A percentile compares a stretch with the other conserved stretches of the same genome.
Evolutionary conservation across 1,284 basidiomycete genomes (phyloP).

Genomic region (Apiotrichum mycotoxinovorans): DNA sequence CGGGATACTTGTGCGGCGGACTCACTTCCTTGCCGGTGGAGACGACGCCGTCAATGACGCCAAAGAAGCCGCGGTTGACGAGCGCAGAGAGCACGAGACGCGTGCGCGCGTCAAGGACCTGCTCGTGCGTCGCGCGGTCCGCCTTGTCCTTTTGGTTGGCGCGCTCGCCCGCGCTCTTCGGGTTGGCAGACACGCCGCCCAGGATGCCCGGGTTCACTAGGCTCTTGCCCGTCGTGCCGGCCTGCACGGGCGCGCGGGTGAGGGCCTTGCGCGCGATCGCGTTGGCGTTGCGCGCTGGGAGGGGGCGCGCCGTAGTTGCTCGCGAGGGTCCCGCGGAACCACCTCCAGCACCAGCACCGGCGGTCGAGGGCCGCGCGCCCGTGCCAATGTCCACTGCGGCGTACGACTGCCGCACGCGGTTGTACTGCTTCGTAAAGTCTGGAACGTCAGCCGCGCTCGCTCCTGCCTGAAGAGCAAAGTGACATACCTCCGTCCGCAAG

Average conservation of each 20-base stretch:
- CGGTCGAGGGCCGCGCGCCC: slow-evolving; percentile 1
- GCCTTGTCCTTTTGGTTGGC: slow-evolving; percentile 88
- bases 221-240: slow-evolving; percentile 61
- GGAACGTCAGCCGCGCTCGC: slow-evolving; percentile 17
- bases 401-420: slow-evolving; percentile 75
- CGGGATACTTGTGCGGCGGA: slow-evolving; percentile 2
- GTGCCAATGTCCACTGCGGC: slow-evolving; percentile 12
- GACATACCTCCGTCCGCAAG: slow-evolving; percentile 60
- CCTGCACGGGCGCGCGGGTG: slow-evolving; percentile 42
- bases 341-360: background rate
- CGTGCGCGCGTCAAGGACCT: slow-evolving; percentile 87
- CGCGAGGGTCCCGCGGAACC: too few relatives aligned
- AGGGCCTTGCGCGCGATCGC: slow-evolving; percentile 47
- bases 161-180: slow-evolving; percentile 79
- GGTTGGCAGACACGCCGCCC: slow-evolving; percentile 74
- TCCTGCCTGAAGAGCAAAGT: background rate
- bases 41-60: slow-evolving; percentile 87
- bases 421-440: slow-evolving; percentile 98
- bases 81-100: slow-evolving; percentile 88
- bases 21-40: slow-evolving; percentile 91
- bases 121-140: slow-evolving; percentile 89
- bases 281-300: slow-evolving; percentile 38
- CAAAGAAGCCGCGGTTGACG: slow-evolving; percentile 78
- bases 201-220: slow-evolving; percentile 58
- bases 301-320: slow-evolving; percentile 20